A percentile compares a stretch with the other conserved stretches of the same genome.
Conservation (phyloP, 345 rosid species). For the Populus nigra region DNA sequence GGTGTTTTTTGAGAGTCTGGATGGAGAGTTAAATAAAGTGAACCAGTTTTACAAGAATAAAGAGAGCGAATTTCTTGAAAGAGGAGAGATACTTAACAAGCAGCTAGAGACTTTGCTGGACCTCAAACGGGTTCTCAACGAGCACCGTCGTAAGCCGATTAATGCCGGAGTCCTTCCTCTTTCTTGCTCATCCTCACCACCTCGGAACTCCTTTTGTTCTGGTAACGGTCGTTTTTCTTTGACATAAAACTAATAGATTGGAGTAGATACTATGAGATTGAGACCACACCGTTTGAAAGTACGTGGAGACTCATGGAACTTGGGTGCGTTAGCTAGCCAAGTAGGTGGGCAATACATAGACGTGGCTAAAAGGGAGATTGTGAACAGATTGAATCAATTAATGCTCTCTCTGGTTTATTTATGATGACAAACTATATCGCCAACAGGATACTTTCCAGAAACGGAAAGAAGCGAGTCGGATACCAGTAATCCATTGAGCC, state of each 20-base stretch:
- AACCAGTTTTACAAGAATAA: conserved; percentile 71
- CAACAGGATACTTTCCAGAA: conserved; percentile 13
- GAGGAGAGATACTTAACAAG: conserved; percentile 70
- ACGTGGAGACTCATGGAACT: not conserved
- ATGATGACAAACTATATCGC: not conserved
- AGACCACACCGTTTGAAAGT: no score
- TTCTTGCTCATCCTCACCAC: conserved; percentile 46
- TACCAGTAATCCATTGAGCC: not conserved
- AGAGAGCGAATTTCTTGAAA: conserved; percentile 76
- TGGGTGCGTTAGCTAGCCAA: not conserved
- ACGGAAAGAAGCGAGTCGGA: not conserved
- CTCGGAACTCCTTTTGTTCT: conserved; percentile 53
- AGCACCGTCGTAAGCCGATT: conserved; percentile 44
- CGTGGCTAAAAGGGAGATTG: not conserved
- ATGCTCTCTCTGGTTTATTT: not conserved
- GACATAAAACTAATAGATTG: not conserved
- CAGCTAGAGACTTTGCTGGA: conserved; percentile 66
- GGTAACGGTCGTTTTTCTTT: conserved; percentile 35
- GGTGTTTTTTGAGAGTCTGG: conserved; percentile 62
- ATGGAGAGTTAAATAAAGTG: conserved; percentile 79
- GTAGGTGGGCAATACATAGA: not conserved
- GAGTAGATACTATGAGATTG: not conserved
- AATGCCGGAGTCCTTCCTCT: conserved; percentile 29
- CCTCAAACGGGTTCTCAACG: conserved; percentile 51
- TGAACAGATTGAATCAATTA: conserved; percentile 1